Evolutionary conservation across 768 basidiomycete species (phyloP).

Genomic region (Termitomyces sp.): DNA sequence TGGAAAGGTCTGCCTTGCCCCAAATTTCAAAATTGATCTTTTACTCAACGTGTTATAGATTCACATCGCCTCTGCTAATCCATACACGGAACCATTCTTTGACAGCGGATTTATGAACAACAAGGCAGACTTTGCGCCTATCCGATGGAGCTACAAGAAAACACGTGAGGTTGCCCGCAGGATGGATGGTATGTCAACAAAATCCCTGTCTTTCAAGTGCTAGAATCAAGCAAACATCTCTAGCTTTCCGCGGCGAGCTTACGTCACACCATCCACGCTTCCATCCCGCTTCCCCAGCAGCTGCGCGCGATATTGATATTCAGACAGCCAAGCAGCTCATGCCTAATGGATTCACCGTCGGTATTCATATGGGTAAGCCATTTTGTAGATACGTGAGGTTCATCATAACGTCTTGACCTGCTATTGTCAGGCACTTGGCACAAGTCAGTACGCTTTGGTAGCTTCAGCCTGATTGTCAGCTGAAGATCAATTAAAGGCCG

Average conservation of each 20-base stretch:
- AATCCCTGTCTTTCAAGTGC: not conserved
- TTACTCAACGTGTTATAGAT: conserved; percentile 30
- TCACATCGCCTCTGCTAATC: conserved; percentile 53
- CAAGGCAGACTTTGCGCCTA: conserved; percentile 71
- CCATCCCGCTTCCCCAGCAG: conserved; percentile 63
- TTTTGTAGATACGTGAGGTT: not conserved
- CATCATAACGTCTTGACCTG: not conserved
- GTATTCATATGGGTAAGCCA: conserved; percentile 60
- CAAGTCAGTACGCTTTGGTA: conserved; percentile 20
- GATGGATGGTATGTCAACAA: conserved; percentile 50
- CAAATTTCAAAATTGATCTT: not conserved
- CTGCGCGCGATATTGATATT: conserved; percentile 57
- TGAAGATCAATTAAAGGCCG: conserved; percentile 26
- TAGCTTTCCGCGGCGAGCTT: conserved; percentile 67
- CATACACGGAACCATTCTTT: conserved; percentile 58
- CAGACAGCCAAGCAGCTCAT: conserved; percentile 56
- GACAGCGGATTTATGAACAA: conserved; percentile 78
- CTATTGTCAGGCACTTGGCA: conserved; percentile 44
- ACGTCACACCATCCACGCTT: conserved; percentile 71
- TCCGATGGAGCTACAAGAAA: conserved; percentile 76
- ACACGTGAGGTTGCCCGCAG: conserved; percentile 65
- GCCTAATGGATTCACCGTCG: conserved; percentile 58
- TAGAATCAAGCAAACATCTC: not conserved
- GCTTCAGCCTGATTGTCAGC: not conserved
- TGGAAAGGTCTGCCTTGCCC: conserved; percentile 48